These are phyloP conservation scores for Peronospora destructor DNA, from an alignment of 352 stramenopile genomes.

Conservation along the genomic window DNA sequence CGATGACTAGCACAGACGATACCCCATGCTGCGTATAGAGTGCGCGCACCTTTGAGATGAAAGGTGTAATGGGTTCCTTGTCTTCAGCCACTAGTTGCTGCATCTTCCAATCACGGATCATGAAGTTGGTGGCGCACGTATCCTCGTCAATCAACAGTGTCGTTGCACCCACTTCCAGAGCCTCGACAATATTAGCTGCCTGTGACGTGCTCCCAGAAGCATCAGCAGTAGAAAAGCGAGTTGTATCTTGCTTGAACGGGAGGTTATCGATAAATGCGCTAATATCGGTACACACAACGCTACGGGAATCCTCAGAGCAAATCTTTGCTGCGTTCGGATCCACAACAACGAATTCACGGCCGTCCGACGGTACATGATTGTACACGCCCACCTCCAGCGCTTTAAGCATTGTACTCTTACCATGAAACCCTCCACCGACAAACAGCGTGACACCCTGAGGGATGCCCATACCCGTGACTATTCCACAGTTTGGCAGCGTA, in stretches of 20 bases:
- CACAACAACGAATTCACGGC: slow-evolving; percentile 92
- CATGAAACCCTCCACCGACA: slow-evolving; percentile 95
- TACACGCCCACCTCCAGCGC: slow-evolving; percentile 93
- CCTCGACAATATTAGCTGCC: slow-evolving; percentile 94
- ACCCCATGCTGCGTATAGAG: slow-evolving; percentile 86
- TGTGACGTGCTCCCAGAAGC: slow-evolving; percentile 95
- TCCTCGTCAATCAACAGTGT: slow-evolving; percentile 96
- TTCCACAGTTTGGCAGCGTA: slow-evolving; percentile 77
- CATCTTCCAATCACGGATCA: slow-evolving; percentile 97
- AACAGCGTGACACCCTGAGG: slow-evolving; percentile 92
- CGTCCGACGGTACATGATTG: slow-evolving; percentile 93
- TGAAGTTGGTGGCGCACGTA: slow-evolving; percentile 96
- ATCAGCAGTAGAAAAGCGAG: slow-evolving; percentile 88
- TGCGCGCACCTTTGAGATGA: slow-evolving; percentile 92
- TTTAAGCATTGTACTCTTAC: slow-evolving; percentile 94
- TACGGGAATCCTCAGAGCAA: slow-evolving; percentile 91
- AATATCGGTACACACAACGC: slow-evolving; percentile 88
- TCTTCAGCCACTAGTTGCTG: slow-evolving; percentile 91
- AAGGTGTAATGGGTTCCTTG: slow-evolving; percentile 97
- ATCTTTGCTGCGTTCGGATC: slow-evolving; percentile 90
- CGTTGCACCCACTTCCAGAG: slow-evolving; percentile 85
- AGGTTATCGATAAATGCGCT: slow-evolving; percentile 95
- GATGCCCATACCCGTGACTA: slow-evolving; percentile 91
- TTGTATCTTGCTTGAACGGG: slow-evolving; percentile 91
- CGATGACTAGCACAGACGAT: slow-evolving; percentile 94